Evolutionary conservation across 108 stramenopile species (phyloP), one percentile per base, ranked within the genome.

Genomic region (Cyclotella kingstonii): DNA sequence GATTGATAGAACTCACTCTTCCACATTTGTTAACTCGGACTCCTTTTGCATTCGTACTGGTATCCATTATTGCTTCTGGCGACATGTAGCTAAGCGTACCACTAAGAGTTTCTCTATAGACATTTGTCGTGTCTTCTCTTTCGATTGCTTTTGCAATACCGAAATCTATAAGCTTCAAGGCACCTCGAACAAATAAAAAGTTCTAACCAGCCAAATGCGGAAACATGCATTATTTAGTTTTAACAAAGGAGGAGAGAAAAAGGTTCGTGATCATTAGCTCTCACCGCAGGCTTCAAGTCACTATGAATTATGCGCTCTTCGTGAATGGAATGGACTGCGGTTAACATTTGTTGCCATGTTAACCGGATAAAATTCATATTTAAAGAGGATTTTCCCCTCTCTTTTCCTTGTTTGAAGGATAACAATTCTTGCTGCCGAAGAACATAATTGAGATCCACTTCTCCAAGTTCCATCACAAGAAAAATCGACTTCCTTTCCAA

Each of bases 1-100:
- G 12, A 36, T 27, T 36, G n/a, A n/a, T n/a, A 5, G 19, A 27
- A 44, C 78, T 82, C 56, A 84, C 85, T 60, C 85, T 58, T 34
- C 89, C 89, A 36, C 82, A 81, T 60, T 77, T 81, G 21, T 76
- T 76, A 8, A 76, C 54, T 11, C 66, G 63, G 48, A 68, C 66
- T n/a, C 74, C 74, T 30, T 75, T 75, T 18, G 74, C 77, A 81
- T 87, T 67, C 53, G 76, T 60, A 73, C 84, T 50, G 45, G 87
- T 94, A 57, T 97, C 96, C 50, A 92, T 68, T 19, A 98, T 92
- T 0, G 97, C 93, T 73, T 99, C 99, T 2, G 99, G 99, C 2
- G 86, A 87, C 97, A 99, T 99, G 66, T 98, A 98, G 68, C 97
- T 98, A n/a, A 97, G 72, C 1, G 99, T 99, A 26, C 99, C 99